These are phyloP conservation scores for Mycena pura DNA, from an alignment of 768 basidiomycete genomes.

Conservation along the genomic window DNA sequence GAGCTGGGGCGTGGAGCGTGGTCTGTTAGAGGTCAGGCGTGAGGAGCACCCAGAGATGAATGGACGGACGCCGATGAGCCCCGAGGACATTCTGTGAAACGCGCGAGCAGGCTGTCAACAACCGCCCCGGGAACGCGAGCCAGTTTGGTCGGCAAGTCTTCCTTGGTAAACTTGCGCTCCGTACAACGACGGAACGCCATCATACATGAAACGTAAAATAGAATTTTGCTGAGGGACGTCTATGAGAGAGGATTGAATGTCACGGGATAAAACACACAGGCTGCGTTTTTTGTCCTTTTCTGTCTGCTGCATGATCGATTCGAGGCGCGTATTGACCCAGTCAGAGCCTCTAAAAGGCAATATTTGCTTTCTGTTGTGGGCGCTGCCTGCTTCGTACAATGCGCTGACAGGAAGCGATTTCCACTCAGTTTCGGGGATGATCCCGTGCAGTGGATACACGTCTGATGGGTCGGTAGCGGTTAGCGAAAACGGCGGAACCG, in stretches of 20 bases:
- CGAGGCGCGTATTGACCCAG: constrained; percentile 77
- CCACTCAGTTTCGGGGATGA: constrained; percentile 86
- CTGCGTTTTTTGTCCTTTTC: constrained; percentile 64
- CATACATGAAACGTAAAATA: constrained; percentile 86
- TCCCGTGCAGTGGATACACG: constrained; percentile 72
- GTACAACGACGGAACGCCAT: constrained; percentile 66
- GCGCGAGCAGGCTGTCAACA: constrained; percentile 73
- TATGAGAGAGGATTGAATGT: background rate
- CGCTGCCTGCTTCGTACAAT: constrained; percentile 58
- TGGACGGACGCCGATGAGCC: constrained; percentile 65
- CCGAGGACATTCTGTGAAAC: constrained; percentile 81
- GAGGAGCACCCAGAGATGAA: background rate
- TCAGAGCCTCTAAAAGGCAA: constrained; percentile 68
- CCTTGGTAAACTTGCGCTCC: constrained; percentile 50
- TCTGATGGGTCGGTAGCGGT: constrained; percentile 74
- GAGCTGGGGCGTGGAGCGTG: constrained; percentile 69
- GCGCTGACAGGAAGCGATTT: constrained; percentile 65
- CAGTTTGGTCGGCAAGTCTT: constrained; percentile 63
- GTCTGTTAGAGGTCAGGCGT: constrained; percentile 32
- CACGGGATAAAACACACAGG: constrained; percentile 53
- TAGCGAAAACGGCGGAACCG: constrained; percentile 78
- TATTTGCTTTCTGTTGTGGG: constrained; percentile 56
- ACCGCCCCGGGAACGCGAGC: constrained; percentile 64
- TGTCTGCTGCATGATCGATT: constrained; percentile 47
- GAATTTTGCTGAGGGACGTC: constrained; percentile 65